Conservation (phyloP, 768 basidiomycete genomes). For the Amanita rubescens region DNA sequence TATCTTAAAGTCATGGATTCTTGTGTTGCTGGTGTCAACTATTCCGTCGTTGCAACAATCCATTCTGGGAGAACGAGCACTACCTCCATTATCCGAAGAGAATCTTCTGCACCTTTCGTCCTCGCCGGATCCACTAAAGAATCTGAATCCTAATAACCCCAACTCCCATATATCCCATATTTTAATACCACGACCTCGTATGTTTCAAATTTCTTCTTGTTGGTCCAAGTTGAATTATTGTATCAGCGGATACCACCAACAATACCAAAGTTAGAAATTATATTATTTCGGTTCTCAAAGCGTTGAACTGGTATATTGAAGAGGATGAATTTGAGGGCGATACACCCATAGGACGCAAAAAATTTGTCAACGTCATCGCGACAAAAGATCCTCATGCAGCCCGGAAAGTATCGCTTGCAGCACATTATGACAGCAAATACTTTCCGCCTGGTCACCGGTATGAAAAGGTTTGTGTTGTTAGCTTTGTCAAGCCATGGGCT, state of each 20-base stretch:
- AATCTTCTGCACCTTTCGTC: constrained; percentile 45
- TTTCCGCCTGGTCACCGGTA: constrained; percentile 64
- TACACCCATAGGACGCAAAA: constrained; percentile 76
- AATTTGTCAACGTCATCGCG: constrained; percentile 88
- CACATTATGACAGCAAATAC: constrained; percentile 93
- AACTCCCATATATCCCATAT: constrained; percentile 74
- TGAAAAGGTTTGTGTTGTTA: constrained; percentile 42
- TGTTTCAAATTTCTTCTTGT: constrained; percentile 19
- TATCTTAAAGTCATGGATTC: constrained; percentile 12
- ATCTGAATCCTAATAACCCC: constrained; percentile 58
- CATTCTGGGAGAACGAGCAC: constrained; percentile 32
- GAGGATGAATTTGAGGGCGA: constrained; percentile 69
- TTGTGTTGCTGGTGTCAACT: constrained; percentile 17
- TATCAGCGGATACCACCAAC: constrained; percentile 60
- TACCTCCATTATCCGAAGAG: constrained; percentile 38
- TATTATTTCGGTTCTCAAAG: constrained; percentile 62
- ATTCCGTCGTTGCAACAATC: constrained; percentile 26
- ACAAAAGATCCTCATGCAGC: constrained; percentile 88
- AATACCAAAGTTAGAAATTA: constrained; percentile 80
- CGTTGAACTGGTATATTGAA: constrained; percentile 83
- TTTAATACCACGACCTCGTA: constrained; percentile 78
- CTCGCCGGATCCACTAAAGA: constrained; percentile 57
- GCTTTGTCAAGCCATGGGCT: not conserved
- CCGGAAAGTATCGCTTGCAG: constrained; percentile 78
- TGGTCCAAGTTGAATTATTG: not conserved